These are phyloP conservation scores for barrel medic (Medicago truncatula) DNA, from an alignment of 306 rosid genomes.

Conservation along the genomic window DNA sequence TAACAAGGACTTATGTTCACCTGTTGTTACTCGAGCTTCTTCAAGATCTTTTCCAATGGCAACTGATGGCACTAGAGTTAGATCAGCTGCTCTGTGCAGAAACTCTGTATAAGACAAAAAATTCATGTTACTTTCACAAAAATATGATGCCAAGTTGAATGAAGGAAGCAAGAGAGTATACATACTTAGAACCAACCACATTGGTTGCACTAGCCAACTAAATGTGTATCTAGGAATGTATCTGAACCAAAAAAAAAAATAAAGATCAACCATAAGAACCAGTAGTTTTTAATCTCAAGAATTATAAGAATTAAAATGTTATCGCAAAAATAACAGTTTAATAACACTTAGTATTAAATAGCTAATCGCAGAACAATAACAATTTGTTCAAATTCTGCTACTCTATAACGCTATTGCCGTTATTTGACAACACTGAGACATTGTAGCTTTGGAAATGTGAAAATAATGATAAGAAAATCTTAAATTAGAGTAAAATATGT, in stretches of 20 bases:
- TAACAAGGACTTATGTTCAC: constrained; percentile 49
- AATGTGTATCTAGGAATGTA: constrained; percentile 98
- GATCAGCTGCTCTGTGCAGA: constrained; percentile 93
- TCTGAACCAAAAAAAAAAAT: constrained; percentile 53
- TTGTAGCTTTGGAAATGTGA: constrained; percentile 15
- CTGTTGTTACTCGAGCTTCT: constrained; percentile 78
- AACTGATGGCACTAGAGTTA: constrained; percentile 93
- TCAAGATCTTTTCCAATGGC: constrained; percentile 86
- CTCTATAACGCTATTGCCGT: neutral
- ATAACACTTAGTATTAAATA: neutral
- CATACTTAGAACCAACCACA: constrained; percentile 96
- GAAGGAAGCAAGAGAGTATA: constrained; percentile 33
- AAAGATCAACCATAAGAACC: constrained; percentile 32
- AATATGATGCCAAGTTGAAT: neutral
- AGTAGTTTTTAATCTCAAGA: neutral
- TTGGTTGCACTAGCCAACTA: constrained; percentile 99
- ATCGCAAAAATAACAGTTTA: neutral
- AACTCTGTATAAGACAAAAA: constrained; percentile 65
- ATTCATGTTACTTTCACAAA: constrained; percentile 36
- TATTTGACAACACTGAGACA: constrained; percentile 4
- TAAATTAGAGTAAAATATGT: constrained; percentile 20
- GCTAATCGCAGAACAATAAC: neutral
- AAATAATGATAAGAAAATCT: constrained; percentile 3
- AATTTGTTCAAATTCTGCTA: neutral
- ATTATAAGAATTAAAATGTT: neutral